These are phyloP conservation scores for Pistacia atlantica DNA, from an alignment of 345 rosid species.

Conservation along the genomic window DNA sequence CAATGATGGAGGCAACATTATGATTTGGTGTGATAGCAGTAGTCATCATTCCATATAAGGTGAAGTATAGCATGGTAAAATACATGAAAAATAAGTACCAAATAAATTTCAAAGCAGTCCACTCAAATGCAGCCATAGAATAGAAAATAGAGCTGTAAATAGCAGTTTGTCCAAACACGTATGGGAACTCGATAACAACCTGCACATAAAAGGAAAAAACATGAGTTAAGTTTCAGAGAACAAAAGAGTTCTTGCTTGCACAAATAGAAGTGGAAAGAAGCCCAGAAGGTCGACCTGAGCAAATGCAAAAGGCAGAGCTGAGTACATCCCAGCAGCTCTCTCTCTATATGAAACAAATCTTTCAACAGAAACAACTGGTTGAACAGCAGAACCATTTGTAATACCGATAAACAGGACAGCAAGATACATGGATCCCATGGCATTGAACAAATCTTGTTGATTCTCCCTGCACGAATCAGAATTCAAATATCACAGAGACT, in stretches of 20 bases:
- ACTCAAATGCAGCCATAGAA: constrained; percentile 86
- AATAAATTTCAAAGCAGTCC: constrained; percentile 77
- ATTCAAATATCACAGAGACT: constrained; percentile 16
- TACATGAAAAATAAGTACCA: constrained; percentile 97
- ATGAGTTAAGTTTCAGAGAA: constrained; percentile 6
- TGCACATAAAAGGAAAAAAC: constrained; percentile 31
- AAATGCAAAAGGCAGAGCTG: constrained; percentile 87
- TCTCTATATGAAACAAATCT: constrained; percentile 93
- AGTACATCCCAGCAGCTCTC: constrained; percentile 97
- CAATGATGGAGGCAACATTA: constrained; percentile 82
- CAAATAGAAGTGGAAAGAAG: not conserved
- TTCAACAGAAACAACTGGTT: constrained; percentile 94
- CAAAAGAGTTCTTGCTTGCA: not conserved
- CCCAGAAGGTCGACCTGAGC: constrained; percentile 65
- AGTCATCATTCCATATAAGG: constrained; percentile 98
- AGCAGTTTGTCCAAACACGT: constrained; percentile 74
- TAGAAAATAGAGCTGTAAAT: constrained; percentile 82
- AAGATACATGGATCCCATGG: constrained; percentile 95
- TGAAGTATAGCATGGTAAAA: constrained; percentile 83
- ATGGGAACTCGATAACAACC: constrained; percentile 95
- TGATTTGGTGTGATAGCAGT: constrained; percentile 97
- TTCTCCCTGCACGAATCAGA: constrained; percentile 57
- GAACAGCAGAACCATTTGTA: constrained; percentile 92
- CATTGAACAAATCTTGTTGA: constrained; percentile 80
- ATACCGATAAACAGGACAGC: constrained; percentile 90